Base-by-base conservation (phyloP, 257 asterid species). In the Dorcoceras hygrometricum region DNA sequence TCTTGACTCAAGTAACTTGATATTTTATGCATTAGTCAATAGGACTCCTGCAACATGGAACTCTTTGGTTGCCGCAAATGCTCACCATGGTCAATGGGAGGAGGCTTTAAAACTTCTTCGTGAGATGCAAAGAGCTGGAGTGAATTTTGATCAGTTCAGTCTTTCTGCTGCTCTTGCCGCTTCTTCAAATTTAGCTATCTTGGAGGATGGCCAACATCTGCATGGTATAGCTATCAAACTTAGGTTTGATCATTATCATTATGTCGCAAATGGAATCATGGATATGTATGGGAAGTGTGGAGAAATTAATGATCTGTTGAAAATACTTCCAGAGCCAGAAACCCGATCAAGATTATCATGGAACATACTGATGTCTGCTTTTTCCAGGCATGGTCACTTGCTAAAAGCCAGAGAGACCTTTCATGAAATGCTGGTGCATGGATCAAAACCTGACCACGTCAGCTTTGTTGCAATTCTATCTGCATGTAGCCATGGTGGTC, bases 81-180 rank as follows among this genome's bases (percentile, higher is more conserved):
- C 83, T 71, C 89, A 78, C 71, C 76, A 77, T 51, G 96, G 96
- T 63, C 73, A 58, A 20, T 87, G 96, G 80, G 98, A 91, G 76
- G 96, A 87, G 67, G 87, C 95, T 19, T 68, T 91, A 79, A 80
- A 82, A 68, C 90, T 91, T 76, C 70, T 89, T 36, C 69, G 78
- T 18, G 86, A 82, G 74, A 89, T 91, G 95, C 96, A 87, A 78
- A 85, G 92, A 75, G 81, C 83, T 64, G 50, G 50, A 39, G 18
- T 39, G 50, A 39, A 2, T 0, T 12, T 39, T 39, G 50, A 39
- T 11, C 50, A 39, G 50, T 39, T 39, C 50, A 10, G 50, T 39
- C 50, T 89, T 2, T 69, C 77, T 63, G 75, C 83, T 58, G 78
- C 81, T 24, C 76, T 77, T 66, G 75, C 84, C 23, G 81, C 81